Evolutionary conservation across 163 green algal genomes (phyloP), one percentile per base, ranked within the genome.

Genomic region (Botryococcus braunii): DNA sequence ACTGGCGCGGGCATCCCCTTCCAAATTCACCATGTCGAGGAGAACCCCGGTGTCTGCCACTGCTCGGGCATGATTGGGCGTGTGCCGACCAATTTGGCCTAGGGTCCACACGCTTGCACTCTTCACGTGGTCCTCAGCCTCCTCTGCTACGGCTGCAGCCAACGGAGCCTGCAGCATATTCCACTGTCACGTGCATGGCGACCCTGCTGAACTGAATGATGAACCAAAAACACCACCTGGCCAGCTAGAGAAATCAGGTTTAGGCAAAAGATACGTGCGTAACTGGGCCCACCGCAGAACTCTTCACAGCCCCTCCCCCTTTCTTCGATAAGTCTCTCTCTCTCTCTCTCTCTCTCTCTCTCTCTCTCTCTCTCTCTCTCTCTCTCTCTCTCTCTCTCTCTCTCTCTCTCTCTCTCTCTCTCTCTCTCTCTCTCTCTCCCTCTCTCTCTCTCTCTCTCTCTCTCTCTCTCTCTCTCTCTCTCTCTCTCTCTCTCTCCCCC

Each of bases 101-200:
- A 96, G 67, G 3, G 79, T 80, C 90, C 90, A 96, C 0, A 83
- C 88, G 11, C 80, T 84, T 4, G 90, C 90, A 34, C 67, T 78
- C 58, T 86, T 85, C 25, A 93, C 71, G 79, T 91, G 83, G 72
- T 96, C 89, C 72, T 95, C 86, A 5, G 74, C 69, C 69, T 92
- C 89, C 46, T 91, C 77, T n/a, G 76, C 62, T 38, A 87, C 55
- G 3, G 82, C 79, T 43, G 76, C 65, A n/a, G 84, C 81, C 47
- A 90, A 75, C 9, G 85, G 83, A 34, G 73, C 75, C 67, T 89
- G 74, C 47, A 64, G 72, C 2, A 50, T 27, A 8, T n/a, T 69
- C 23, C 39, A n/a, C n/a, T n/a, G n/a, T n/a, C n/a, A n/a, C n/a
- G n/a, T n/a, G n/a, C n/a, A n/a, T n/a, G n/a, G n/a, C 71, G 9